These are phyloP conservation scores for Pelargonium myrrhifolium DNA, from an alignment of 441 rosid genomes.

Conservation along the genomic window DNA sequence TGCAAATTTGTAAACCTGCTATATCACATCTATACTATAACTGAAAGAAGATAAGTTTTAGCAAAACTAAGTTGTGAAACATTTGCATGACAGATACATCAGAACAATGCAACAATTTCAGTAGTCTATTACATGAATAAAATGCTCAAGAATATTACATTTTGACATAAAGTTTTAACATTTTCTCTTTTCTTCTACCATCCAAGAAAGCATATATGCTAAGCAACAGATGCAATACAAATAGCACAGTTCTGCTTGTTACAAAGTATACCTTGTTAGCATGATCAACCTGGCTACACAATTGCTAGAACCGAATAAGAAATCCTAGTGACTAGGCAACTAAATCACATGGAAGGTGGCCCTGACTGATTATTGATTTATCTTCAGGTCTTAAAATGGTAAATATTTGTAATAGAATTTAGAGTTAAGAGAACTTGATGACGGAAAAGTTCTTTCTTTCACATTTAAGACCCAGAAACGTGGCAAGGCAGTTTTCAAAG, in stretches of 20 bases:
- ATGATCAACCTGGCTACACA: background rate
- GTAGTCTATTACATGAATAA: background rate
- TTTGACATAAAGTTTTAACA: background rate
- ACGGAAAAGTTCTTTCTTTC: too few relatives aligned
- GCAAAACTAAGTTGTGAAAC: background rate
- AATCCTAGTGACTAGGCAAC: background rate
- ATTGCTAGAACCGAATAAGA: background rate
- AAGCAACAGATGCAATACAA: background rate
- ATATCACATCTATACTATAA: background rate
- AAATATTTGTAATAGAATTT: background rate
- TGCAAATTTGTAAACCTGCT: background rate
- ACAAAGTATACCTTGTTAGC: background rate
- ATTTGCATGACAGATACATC: background rate
- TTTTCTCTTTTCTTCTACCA: background rate
- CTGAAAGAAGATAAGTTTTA: background rate
- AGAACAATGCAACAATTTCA: background rate
- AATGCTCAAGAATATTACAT: background rate
- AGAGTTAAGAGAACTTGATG: background rate
- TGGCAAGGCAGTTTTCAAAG: slow-evolving; percentile 3
- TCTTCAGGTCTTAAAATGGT: background rate
- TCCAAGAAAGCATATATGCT: background rate
- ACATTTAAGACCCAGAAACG: background rate
- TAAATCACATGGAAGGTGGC: background rate
- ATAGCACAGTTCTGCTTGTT: background rate
- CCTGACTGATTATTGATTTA: background rate